Conservation (phyloP, 2,329 filamentous ascomycete species). For the Fragosphaeria purpurea region DNA sequence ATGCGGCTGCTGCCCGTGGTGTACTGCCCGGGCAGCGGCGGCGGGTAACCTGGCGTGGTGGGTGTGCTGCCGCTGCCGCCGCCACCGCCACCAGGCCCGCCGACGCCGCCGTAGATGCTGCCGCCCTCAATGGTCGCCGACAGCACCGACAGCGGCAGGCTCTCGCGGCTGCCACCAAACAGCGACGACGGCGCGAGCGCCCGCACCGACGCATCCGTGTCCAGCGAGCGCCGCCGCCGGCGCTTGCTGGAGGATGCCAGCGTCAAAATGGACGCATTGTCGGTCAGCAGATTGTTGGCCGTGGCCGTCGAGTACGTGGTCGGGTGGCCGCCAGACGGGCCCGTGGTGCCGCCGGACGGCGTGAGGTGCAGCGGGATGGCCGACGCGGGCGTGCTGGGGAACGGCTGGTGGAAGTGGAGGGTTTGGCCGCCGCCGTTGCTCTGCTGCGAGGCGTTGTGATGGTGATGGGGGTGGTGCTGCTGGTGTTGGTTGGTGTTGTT, state of each 20-base stretch:
- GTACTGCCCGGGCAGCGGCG: conserved; percentile 28
- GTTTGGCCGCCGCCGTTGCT: conserved; percentile 29
- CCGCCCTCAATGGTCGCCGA: conserved; percentile 55
- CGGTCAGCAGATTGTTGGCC: conserved; percentile 70
- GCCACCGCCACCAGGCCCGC: conserved; percentile 47
- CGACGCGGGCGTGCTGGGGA: conserved; percentile 54
- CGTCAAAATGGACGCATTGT: conserved; percentile 79
- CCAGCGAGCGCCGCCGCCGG: conserved; percentile 65
- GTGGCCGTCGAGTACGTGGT: conserved; percentile 69
- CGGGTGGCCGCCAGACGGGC: conserved; percentile 36
- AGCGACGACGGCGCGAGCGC: conserved; percentile 74
- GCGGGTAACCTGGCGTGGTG: conserved; percentile 29
- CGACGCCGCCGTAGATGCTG: conserved; percentile 22
- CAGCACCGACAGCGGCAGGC: conserved; percentile 66
- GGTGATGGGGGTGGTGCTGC: conserved; percentile 22
- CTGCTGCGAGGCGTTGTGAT: conserved; percentile 32
- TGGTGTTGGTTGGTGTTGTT: neutral
- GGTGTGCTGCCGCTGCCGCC: conserved; percentile 21
- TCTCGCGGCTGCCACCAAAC: conserved; percentile 73
- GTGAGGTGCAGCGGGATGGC: conserved; percentile 63
- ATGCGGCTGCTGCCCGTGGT: conserved; percentile 26
- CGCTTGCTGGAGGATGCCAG: conserved; percentile 75
- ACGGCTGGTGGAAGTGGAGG: conserved; percentile 57
- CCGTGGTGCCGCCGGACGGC: conserved; percentile 25
- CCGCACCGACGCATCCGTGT: conserved; percentile 77